A percentile compares a stretch with the other conserved stretches of the same genome.
phyloP scores from a whole-genome alignment of 1,139 yeast genomes.

The Taiozyma sp. region DNA sequence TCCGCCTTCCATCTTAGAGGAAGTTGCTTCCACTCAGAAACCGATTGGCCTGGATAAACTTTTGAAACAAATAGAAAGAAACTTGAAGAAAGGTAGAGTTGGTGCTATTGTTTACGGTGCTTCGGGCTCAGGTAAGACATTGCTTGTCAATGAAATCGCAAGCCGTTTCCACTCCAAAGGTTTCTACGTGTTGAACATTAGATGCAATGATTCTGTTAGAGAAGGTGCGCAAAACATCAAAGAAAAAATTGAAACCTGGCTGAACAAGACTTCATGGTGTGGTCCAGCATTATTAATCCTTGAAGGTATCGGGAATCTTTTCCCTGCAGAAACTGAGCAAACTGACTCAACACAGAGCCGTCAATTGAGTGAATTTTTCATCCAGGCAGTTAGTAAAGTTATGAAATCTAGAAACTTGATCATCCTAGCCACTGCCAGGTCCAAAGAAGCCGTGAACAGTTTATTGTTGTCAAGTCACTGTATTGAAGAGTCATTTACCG shows the following conservation, averaged over 20 bases:
- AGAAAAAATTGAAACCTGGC: conserved; percentile 43
- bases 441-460: conserved; percentile 63
- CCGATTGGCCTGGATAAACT: conserved; percentile 57
- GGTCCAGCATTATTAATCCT: conserved; percentile 70
- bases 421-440: conserved; percentile 39
- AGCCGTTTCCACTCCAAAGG: conserved; percentile 35
- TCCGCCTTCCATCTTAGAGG: conserved; percentile 21
- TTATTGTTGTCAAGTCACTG: conserved; percentile 62
- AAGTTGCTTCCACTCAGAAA: conserved; percentile 7
- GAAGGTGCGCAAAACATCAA: conserved; percentile 51
- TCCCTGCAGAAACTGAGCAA: conserved; percentile 71
- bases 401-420: conserved; percentile 30
- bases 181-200: conserved; percentile 39
- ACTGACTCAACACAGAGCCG: conserved; percentile 48
- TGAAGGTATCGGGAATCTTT: conserved; percentile 75
- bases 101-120: conserved; percentile 67
- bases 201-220: conserved; percentile 51
- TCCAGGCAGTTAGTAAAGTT: conserved; percentile 34
- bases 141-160: conserved; percentile 41
- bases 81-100: conserved; percentile 41
- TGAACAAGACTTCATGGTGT: conserved; percentile 69
- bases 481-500: conserved; percentile 54
- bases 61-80: conserved; percentile 36
- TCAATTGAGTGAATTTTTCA: conserved; percentile 35
- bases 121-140: conserved; percentile 57